phyloP scores from a whole-genome alignment of 2,329 filamentous ascomycete species.

The Fusarium xyrophilum region DNA sequence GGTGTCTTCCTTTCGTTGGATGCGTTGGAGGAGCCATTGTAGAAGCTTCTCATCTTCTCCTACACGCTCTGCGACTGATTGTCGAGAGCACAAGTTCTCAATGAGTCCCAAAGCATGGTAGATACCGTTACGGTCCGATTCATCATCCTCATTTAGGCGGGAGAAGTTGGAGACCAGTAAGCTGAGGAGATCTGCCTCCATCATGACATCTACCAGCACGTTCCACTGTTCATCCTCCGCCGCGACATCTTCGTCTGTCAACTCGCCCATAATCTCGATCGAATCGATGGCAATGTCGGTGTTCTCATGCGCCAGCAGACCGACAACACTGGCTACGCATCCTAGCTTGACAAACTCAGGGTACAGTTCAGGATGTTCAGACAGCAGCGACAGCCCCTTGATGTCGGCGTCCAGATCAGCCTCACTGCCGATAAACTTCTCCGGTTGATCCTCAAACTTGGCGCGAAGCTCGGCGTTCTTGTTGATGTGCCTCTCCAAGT shows the following conservation, averaged over 20 bases:
- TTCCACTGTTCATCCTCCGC: constrained; percentile 84
- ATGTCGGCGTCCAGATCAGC: constrained; percentile 90
- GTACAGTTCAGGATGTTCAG: constrained; percentile 86
- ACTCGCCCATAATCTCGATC: constrained; percentile 86
- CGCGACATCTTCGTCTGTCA: constrained; percentile 91
- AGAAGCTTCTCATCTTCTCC: constrained; percentile 72
- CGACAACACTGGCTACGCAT: constrained; percentile 75
- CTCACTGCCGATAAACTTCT: constrained; percentile 84
- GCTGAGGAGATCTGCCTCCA: constrained; percentile 74
- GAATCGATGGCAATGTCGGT: constrained; percentile 94
- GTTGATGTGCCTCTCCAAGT: constrained; percentile 88
- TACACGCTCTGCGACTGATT: constrained; percentile 72
- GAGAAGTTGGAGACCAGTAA: constrained; percentile 79
- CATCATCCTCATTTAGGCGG: constrained; percentile 76
- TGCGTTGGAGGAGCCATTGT: constrained; percentile 78
- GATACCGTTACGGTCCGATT: constrained; percentile 79
- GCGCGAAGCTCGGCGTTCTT: constrained; percentile 91
- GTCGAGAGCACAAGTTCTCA: constrained; percentile 82
- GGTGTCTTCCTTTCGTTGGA: constrained; percentile 70
- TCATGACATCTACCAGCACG: constrained; percentile 69
- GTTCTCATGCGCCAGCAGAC: constrained; percentile 90
- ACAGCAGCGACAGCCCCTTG: constrained; percentile 83
- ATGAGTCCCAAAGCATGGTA: constrained; percentile 85
- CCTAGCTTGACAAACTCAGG: constrained; percentile 79
- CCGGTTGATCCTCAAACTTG: constrained; percentile 79